Base-by-base conservation (phyloP, 2,329 filamentous ascomycete genomes). In the Didymella pinodella region DNA sequence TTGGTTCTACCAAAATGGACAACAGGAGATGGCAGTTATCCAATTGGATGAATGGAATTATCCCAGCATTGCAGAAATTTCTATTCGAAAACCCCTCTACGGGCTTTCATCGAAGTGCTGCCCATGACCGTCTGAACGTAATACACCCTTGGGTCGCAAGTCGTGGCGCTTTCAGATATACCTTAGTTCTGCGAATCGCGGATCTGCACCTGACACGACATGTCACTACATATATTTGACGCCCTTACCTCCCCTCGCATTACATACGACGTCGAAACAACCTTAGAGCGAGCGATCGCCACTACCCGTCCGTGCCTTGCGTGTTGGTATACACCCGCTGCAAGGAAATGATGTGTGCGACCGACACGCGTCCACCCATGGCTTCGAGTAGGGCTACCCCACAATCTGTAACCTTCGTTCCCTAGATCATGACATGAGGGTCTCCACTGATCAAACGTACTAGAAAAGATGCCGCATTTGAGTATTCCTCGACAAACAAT, bases 271-370 rank as follows among this genome's bases (percentile, higher is more conserved):
- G 57, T 59, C 36, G 7, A 28, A 55, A 52, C 48, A 55, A 53
- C 51, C 55, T 62, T 48, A 47, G 4, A 40, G 46, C 43, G 29
- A 34, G 32, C 20, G 44, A 55, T 61, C 46, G 34, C 49, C 58
- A 31, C 41, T 57, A 54, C 34, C 54, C 40, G 41, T 2, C 3
- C 28, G 40, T 49, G 28, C 46, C 38, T 50, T 53, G 45, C 48
- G 47, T 52, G 38, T 52, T 32, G 55, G 51, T 50, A 52, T 41
- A 28, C 29, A 54, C 31, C 47, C 38, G 54, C 25, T 25, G 51
- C 47, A 40, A 55, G n/a, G 54, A 55, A 46, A 61, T 61, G 54
- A 55, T 31, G 18, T 50, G 54, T 58, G 44, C 51, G 7, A 53
- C 55, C 38, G 25, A 56, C 54, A 52, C 36, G 51, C 54, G 43